phyloP scores from a whole-genome alignment of 1,284 basidiomycete species.

The Uromyces viciae-fabae region DNA sequence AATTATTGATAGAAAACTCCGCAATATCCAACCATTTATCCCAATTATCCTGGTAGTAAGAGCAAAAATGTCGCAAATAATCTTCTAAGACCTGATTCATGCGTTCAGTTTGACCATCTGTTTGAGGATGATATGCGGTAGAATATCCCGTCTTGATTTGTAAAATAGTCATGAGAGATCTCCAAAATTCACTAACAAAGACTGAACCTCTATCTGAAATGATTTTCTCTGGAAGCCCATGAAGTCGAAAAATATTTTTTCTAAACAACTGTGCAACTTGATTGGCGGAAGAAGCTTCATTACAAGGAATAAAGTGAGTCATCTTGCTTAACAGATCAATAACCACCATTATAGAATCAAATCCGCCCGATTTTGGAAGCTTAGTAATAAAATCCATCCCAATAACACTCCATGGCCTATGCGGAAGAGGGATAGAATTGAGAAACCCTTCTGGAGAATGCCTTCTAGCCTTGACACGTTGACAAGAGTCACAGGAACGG shows the following conservation, averaged over 20 bases:
- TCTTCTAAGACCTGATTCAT: background rate
- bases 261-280: background rate
- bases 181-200: conserved; percentile 19
- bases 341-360: conserved; percentile 57
- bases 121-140: conserved; percentile 1
- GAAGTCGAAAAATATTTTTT: background rate
- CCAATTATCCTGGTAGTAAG: conserved; percentile 4
- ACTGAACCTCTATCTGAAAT: background rate
- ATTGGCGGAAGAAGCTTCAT: background rate
- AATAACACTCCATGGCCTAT: conserved; percentile 56
- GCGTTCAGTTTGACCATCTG: conserved; percentile 5
- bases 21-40: background rate
- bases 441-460: background rate
- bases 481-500: conserved; percentile 8
- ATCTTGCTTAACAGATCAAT: conserved; percentile 58
- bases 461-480: background rate
- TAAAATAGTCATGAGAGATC: background rate
- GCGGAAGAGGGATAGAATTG: background rate
- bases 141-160: background rate
- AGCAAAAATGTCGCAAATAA: background rate
- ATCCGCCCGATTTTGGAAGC: conserved; percentile 56
- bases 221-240: background rate
- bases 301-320: conserved; percentile 53
- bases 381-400: conserved; percentile 59
- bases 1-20: background rate